These are phyloP conservation scores for Peronosclerospora sorghi DNA, from an alignment of 352 stramenopile genomes.

Conservation along the genomic window DNA sequence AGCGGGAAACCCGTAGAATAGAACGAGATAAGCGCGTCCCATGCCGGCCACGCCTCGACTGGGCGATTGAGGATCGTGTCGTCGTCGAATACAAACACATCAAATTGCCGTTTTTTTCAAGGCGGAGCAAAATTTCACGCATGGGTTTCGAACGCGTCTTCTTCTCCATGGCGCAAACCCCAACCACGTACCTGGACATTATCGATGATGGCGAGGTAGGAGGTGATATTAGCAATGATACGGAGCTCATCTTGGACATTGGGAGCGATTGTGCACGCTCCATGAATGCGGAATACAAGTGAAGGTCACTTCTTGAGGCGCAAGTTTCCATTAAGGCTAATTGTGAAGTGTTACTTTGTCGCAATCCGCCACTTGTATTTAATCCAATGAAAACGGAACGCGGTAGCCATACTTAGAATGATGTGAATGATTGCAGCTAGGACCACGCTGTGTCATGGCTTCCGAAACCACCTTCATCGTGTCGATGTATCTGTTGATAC, in stretches of 20 bases:
- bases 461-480: too few species aligned
- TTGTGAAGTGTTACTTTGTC: background rate
- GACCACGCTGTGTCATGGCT: too few species aligned
- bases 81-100: constrained; percentile 97
- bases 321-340: background rate
- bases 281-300: constrained; percentile 12
- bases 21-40: constrained; percentile 98
- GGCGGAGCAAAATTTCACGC: constrained; percentile 90
- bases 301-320: constrained; percentile 6
- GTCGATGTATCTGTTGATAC: too few species aligned
- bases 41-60: constrained; percentile 91
- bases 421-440: too few species aligned
- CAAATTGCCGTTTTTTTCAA: constrained; percentile 91
- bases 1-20: constrained; percentile 97
- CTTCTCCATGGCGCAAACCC: constrained; percentile 99
- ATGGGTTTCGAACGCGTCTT: constrained; percentile 97
- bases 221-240: constrained; percentile 4
- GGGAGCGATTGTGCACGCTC: constrained; percentile 21
- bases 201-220: constrained; percentile 8
- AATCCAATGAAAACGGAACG: background rate
- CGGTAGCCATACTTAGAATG: background rate
- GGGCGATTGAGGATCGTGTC: constrained; percentile 91
- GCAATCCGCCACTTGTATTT: too few species aligned
- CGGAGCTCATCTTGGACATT: constrained; percentile 2
- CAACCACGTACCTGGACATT: constrained; percentile 79